phyloP scores from a whole-genome alignment of 2,329 filamentous ascomycete genomes.

The Fusarium albidum region DNA sequence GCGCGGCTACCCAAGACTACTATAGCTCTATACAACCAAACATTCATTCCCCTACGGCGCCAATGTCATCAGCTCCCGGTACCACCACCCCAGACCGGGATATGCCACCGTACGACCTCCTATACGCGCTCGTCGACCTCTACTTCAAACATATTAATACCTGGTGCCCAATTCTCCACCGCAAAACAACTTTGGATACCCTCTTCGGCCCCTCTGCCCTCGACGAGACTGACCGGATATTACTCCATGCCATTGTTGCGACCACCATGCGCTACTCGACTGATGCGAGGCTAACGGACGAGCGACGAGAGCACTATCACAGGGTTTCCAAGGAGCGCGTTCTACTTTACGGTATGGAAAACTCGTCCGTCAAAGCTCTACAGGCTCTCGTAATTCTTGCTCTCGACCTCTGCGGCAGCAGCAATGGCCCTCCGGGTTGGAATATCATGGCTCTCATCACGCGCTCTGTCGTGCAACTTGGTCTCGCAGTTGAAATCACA shows the following conservation, averaged over 20 bases:
- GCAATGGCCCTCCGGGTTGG: constrained; percentile 92
- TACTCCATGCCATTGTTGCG: constrained; percentile 88
- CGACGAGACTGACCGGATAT: constrained; percentile 81
- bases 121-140: constrained; percentile 76
- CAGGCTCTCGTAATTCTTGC: constrained; percentile 89
- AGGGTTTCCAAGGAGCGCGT: constrained; percentile 85
- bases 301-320: constrained; percentile 78
- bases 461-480: constrained; percentile 86
- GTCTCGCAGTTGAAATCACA: constrained; percentile 82
- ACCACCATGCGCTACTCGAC: constrained; percentile 86
- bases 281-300: constrained; percentile 76
- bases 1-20: constrained; percentile 57
- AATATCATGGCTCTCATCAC: constrained; percentile 91
- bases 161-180: constrained; percentile 91
- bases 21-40: constrained; percentile 54
- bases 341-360: constrained; percentile 85
- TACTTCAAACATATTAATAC: constrained; percentile 85
- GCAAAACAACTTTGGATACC: constrained; percentile 80
- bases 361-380: constrained; percentile 86
- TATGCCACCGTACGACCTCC: constrained; percentile 76
- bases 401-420: constrained; percentile 83
- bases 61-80: constrained; percentile 55
- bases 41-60: constrained; percentile 66
- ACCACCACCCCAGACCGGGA: constrained; percentile 61
- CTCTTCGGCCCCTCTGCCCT: constrained; percentile 80